A percentile compares a stretch with the other conserved stretches of the same genome.
These are phyloP conservation scores for Brassica balearica DNA, from an alignment of 441 rosid species.

Conservation along the genomic window DNA sequence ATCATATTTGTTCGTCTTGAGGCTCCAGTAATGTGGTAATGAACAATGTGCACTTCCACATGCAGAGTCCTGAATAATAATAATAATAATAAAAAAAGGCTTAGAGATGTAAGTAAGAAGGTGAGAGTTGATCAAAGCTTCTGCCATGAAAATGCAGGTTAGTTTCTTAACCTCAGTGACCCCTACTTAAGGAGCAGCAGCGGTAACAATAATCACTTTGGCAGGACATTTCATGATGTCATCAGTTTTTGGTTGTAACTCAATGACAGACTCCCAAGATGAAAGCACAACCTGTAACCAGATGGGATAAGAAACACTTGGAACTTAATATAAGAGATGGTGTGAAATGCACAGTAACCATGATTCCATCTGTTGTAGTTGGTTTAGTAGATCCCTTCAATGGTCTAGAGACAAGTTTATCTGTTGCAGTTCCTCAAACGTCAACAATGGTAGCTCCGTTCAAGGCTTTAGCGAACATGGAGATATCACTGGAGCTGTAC, in stretches of 20 bases:
- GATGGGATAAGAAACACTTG: not conserved
- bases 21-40: too few relatives aligned
- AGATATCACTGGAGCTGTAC: slow-evolving; percentile 41
- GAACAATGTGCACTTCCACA: too few relatives aligned
- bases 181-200: slow-evolving; percentile 49
- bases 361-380: slow-evolving; percentile 16
- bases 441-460: slow-evolving; percentile 56
- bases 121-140: too few relatives aligned
- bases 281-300: slow-evolving; percentile 60
- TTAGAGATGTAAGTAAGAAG: too few relatives aligned
- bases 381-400: slow-evolving; percentile 2
- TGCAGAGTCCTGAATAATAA: too few relatives aligned
- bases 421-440: slow-evolving; percentile 46
- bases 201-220: slow-evolving; percentile 58
- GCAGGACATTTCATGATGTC: slow-evolving; percentile 64
- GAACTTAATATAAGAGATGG: not conserved
- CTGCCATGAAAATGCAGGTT: too few relatives aligned
- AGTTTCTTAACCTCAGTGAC: too few relatives aligned
- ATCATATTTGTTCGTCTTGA: too few relatives aligned
- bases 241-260: slow-evolving; percentile 56
- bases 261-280: slow-evolving; percentile 58
- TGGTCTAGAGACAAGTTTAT: slow-evolving; percentile 44
- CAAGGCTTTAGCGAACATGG: slow-evolving; percentile 53
- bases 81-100: too few relatives aligned
- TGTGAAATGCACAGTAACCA: not conserved